Evolutionary conservation across 2,329 filamentous ascomycete genomes (phyloP).

Genomic region (Didymella arachidicola): DNA sequence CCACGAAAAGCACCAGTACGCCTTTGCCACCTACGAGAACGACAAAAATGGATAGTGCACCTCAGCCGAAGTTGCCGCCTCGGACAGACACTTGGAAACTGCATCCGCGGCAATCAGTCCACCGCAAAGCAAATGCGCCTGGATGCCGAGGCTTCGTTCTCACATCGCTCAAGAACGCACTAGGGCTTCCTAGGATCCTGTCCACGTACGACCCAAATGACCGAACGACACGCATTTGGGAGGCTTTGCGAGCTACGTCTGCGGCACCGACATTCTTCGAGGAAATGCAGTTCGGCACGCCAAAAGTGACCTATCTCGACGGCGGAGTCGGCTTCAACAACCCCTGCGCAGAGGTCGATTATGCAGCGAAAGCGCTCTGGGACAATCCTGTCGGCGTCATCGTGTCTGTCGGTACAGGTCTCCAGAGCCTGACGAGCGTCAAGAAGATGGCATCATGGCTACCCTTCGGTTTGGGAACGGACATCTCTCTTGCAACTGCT

Average conservation of each 20-base stretch:
- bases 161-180: constrained; percentile 50
- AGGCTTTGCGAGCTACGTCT: constrained; percentile 61
- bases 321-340: constrained; percentile 61
- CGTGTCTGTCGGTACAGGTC: constrained; percentile 50
- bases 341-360: constrained; percentile 59
- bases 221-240: constrained; percentile 54
- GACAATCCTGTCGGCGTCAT: constrained; percentile 49
- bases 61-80: constrained; percentile 22
- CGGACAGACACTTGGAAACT: constrained; percentile 47
- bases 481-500: constrained; percentile 48
- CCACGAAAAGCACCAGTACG: constrained; percentile 27
- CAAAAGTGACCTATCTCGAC: constrained; percentile 59
- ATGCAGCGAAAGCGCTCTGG: constrained; percentile 55
- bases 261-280: constrained; percentile 62
- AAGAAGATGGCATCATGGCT: constrained; percentile 49
- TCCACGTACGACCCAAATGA: constrained; percentile 53
- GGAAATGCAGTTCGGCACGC: constrained; percentile 59
- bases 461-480: constrained; percentile 50
- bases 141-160: constrained; percentile 52
- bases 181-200: constrained; percentile 48
- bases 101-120: constrained; percentile 44
- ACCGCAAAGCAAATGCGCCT: constrained; percentile 41
- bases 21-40: constrained; percentile 11
- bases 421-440: constrained; percentile 51
- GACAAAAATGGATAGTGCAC: constrained; percentile 28